Percentiles rank a stretch among this genome's conserved stretches.
phyloP scores from a whole-genome alignment of 345 rosid species.

The Eucalyptus marginata region DNA sequence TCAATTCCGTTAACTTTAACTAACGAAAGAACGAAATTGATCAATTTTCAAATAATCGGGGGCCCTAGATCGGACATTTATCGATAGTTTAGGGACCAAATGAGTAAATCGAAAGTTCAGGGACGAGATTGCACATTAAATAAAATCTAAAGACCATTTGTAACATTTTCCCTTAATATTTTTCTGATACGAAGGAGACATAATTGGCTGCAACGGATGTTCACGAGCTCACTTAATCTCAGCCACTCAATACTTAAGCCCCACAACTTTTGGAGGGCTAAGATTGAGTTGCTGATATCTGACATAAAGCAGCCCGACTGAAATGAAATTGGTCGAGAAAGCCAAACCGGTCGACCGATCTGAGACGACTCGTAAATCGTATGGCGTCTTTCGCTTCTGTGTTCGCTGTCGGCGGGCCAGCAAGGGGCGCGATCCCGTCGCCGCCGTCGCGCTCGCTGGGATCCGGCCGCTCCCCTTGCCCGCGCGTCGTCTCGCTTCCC shows the following conservation, averaged over 20 bases:
- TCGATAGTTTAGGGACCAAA: no score
- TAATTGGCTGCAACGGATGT: background rate
- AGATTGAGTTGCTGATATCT: background rate
- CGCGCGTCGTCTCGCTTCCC: background rate
- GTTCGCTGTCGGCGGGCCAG: background rate
- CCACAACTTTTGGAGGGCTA: background rate
- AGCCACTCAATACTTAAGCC: background rate
- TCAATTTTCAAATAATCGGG: no score
- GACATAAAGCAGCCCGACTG: background rate
- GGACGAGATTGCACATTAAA: no score
- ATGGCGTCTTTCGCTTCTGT: background rate
- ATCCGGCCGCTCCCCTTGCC: conserved; percentile 43
- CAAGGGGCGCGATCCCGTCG: background rate
- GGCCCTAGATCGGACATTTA: no score
- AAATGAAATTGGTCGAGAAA: background rate
- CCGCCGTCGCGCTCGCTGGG: background rate
- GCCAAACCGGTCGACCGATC: background rate
- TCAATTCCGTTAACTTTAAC: no score
- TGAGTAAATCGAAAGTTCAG: no score
- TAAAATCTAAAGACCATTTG: no score
- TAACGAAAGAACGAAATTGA: no score
- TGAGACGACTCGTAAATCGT: background rate
- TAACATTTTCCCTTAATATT: no score
- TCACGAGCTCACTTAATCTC: background rate
- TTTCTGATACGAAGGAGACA: no score